phyloP scores from a whole-genome alignment of 2,329 filamentous ascomycete species.

The Cordyceps farinosa region DNA sequence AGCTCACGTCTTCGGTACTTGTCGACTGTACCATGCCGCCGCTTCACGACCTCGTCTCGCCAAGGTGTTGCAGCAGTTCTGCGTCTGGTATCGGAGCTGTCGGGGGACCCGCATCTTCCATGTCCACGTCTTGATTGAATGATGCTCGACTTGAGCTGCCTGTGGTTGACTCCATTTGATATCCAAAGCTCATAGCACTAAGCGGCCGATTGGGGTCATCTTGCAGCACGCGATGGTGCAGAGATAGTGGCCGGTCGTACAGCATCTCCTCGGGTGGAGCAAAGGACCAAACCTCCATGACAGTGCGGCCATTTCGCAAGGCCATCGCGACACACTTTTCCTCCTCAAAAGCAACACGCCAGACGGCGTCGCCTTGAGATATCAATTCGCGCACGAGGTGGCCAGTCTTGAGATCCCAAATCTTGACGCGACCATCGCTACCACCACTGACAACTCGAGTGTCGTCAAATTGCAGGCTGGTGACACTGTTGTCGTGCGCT shows the following conservation, averaged over 20 bases:
- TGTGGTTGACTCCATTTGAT: constrained; percentile 31
- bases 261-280: constrained; percentile 73
- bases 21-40: not conserved
- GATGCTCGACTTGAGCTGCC: constrained; percentile 33
- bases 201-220: constrained; percentile 45
- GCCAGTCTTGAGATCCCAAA: constrained; percentile 94
- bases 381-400: constrained; percentile 88
- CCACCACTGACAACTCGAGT: constrained; percentile 93
- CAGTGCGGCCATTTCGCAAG: constrained; percentile 75
- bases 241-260: constrained; percentile 49
- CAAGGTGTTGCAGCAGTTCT: not conserved
- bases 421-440: constrained; percentile 95
- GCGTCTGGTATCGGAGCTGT: constrained; percentile 47
- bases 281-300: constrained; percentile 99
- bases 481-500: constrained; percentile 97
- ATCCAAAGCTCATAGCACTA: constrained; percentile 49
- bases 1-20: constrained; percentile 14
- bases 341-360: constrained; percentile 96
- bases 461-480: constrained; percentile 95
- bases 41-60: not conserved
- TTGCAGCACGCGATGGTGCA: constrained; percentile 46
- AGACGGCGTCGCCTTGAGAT: constrained; percentile 88
- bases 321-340: constrained; percentile 98
- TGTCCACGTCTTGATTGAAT: constrained; percentile 48
- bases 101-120: constrained; percentile 54